Evolutionary conservation across 805 yeast genomes (phyloP).

Genomic region (Kluyveromyces dobzhanskii): DNA sequence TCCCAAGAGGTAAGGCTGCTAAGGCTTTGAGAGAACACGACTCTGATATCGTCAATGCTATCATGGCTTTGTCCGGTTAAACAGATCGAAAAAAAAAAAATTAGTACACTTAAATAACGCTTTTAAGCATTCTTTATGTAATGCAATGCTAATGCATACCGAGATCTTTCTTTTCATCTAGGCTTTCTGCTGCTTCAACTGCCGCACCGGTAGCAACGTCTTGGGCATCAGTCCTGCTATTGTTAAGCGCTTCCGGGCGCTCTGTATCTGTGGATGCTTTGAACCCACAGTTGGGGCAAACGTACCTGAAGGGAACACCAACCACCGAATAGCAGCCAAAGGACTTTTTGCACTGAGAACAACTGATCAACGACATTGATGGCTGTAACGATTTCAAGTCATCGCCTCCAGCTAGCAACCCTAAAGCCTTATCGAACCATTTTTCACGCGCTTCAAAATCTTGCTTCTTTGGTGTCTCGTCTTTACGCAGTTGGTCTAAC

Average conservation of each 20-base stretch:
- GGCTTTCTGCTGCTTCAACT: no score
- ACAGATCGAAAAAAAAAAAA: no score
- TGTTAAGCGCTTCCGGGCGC: no score
- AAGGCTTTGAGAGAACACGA: constrained; percentile 82
- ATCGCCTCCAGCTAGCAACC: constrained; percentile 25
- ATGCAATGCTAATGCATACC: no score
- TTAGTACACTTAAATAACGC: no score
- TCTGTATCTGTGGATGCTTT: not conserved
- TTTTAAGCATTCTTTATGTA: no score
- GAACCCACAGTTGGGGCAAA: constrained; percentile 23
- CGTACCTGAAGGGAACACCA: constrained; percentile 16
- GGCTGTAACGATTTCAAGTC: constrained; percentile 9
- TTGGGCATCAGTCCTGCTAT: no score
- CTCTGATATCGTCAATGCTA: constrained; percentile 93
- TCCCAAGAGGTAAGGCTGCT: constrained; percentile 81
- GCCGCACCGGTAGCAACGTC: no score
- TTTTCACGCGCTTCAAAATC: constrained; percentile 23
- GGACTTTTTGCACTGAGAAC: constrained; percentile 18
- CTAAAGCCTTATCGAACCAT: constrained; percentile 29
- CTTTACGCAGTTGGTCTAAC: constrained; percentile 14
- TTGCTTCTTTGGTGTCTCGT: constrained; percentile 10
- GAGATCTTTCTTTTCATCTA: no score
- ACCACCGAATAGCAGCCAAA: constrained; percentile 20
- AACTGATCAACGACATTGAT: constrained; percentile 15
- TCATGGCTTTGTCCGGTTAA: constrained; percentile 58